Conservation (phyloP, 2,329 filamentous ascomycete species). For the Lachnellula cervina region DNA sequence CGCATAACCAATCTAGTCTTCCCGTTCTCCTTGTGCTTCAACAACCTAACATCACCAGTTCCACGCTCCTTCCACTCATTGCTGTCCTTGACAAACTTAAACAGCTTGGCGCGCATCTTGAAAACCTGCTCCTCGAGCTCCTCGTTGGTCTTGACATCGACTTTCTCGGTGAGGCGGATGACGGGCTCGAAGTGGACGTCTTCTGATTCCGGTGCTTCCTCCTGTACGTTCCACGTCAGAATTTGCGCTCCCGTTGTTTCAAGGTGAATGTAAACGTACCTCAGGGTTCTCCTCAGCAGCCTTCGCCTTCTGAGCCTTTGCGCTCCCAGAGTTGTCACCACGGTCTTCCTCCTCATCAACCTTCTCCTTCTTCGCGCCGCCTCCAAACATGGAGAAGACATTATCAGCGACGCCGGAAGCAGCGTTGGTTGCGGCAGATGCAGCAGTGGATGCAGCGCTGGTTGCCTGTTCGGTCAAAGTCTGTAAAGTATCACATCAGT, state of each 20-base stretch:
- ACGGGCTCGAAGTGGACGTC: conserved; percentile 98
- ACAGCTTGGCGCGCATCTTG: conserved; percentile 99
- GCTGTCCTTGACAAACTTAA: conserved; percentile 89
- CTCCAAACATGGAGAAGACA: conserved; percentile 98
- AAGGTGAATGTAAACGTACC: conserved; percentile 18
- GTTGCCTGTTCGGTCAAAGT: conserved; percentile 31
- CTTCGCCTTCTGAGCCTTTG: conserved; percentile 67
- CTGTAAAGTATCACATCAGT: conserved; percentile 12
- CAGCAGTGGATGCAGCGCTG: conserved; percentile 35
- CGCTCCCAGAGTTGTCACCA: conserved; percentile 83
- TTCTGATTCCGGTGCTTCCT: conserved; percentile 78
- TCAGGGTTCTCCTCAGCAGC: conserved; percentile 34
- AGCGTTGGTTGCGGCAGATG: conserved; percentile 37
- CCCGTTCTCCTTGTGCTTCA: conserved; percentile 98
- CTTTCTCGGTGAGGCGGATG: conserved; percentile 91
- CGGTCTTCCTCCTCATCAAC: conserved; percentile 76
- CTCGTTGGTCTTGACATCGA: conserved; percentile 97
- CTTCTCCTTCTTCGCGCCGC: conserved; percentile 94
- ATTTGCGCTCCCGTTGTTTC: not conserved
- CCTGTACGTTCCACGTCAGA: conserved; percentile 35
- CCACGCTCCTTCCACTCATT: conserved; percentile 99
- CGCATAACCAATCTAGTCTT: conserved; percentile 98
- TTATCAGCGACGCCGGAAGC: conserved; percentile 45
- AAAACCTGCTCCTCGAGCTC: conserved; percentile 95
- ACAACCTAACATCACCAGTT: conserved; percentile 88